Evolutionary conservation across 2,329 filamentous ascomycete genomes (phyloP).

Genomic region (Verticillium zaregamsianum): DNA sequence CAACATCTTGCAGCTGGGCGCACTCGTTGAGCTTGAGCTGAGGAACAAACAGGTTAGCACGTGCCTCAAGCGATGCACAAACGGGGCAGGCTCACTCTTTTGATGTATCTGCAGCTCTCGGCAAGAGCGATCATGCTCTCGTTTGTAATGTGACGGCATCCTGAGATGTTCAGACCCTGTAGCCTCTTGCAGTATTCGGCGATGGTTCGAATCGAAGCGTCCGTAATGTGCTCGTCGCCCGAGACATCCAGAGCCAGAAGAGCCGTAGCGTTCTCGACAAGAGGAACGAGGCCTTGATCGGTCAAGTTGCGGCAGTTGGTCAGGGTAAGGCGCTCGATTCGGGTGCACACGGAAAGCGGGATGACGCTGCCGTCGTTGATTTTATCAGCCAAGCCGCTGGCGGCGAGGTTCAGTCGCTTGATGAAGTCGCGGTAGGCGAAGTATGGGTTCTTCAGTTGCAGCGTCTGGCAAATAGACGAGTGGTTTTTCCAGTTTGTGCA

Average conservation of each 20-base stretch:
- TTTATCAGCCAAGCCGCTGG: constrained; percentile 53
- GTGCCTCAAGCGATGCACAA: not conserved
- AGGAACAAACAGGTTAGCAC: not conserved
- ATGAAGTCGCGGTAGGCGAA: constrained; percentile 90
- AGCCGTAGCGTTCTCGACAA: constrained; percentile 74
- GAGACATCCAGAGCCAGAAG: constrained; percentile 90
- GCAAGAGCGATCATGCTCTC: constrained; percentile 80
- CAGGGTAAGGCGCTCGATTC: constrained; percentile 87
- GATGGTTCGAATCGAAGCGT: constrained; percentile 72
- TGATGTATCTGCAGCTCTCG: constrained; percentile 78
- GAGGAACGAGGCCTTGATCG: constrained; percentile 74
- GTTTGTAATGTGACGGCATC: constrained; percentile 79
- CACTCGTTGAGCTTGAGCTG: constrained; percentile 95
- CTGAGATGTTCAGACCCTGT: constrained; percentile 90
- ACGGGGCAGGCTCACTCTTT: constrained; percentile 57
- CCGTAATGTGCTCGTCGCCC: constrained; percentile 77
- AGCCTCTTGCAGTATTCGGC: constrained; percentile 78
- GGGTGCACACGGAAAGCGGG: constrained; percentile 78
- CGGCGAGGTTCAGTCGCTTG: constrained; percentile 85
- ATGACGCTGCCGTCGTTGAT: constrained; percentile 87
- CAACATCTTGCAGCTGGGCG: constrained; percentile 73
- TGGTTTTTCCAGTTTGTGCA: constrained; percentile 86
- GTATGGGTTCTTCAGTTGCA: constrained; percentile 68
- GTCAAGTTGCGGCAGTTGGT: constrained; percentile 85
- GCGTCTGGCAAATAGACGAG: constrained; percentile 72